A percentile compares a stretch with the other conserved stretches of the same genome.
Conservation (phyloP, 2,329 filamentous ascomycete species). For the Talaromyces funiculosus region DNA sequence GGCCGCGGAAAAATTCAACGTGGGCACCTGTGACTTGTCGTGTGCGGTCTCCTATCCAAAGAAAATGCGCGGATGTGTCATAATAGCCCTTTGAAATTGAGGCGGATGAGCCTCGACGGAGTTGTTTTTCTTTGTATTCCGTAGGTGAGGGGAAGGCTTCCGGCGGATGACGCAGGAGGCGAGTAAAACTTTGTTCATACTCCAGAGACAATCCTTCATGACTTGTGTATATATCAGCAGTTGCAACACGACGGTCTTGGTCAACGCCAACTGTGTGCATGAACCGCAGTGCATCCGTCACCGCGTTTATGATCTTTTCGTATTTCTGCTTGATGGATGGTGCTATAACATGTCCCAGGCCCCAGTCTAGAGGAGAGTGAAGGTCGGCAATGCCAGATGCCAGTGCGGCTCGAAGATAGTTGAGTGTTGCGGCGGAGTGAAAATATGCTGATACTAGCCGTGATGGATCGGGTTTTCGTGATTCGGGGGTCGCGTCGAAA, state of each 20-base stretch:
- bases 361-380: slow-evolving; percentile 91
- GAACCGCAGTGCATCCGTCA: slow-evolving; percentile 88
- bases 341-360: slow-evolving; percentile 82
- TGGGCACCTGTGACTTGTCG: slow-evolving; percentile 89
- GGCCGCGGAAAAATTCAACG: slow-evolving; percentile 94
- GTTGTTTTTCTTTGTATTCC: slow-evolving; percentile 19
- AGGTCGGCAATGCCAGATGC: slow-evolving; percentile 88
- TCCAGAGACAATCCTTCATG: slow-evolving; percentile 92
- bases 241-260: slow-evolving; percentile 75
- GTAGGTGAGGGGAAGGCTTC: slow-evolving; percentile 29
- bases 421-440: slow-evolving; percentile 88
- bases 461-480: slow-evolving; percentile 73
- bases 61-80: slow-evolving; percentile 91
- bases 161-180: slow-evolving; percentile 62
- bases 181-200: slow-evolving; percentile 84
- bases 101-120: slow-evolving; percentile 22
- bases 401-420: slow-evolving; percentile 81
- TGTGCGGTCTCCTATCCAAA: slow-evolving; percentile 97
- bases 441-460: slow-evolving; percentile 89
- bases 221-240: slow-evolving; percentile 89
- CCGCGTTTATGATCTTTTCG: slow-evolving; percentile 72
- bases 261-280: slow-evolving; percentile 90
- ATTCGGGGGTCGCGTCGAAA: slow-evolving; percentile 59
- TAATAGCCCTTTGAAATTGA: slow-evolving; percentile 63
- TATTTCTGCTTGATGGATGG: slow-evolving; percentile 81